These are phyloP conservation scores for Microthyrium microscopicum DNA, from an alignment of 2,329 filamentous ascomycete species.

Conservation along the genomic window DNA sequence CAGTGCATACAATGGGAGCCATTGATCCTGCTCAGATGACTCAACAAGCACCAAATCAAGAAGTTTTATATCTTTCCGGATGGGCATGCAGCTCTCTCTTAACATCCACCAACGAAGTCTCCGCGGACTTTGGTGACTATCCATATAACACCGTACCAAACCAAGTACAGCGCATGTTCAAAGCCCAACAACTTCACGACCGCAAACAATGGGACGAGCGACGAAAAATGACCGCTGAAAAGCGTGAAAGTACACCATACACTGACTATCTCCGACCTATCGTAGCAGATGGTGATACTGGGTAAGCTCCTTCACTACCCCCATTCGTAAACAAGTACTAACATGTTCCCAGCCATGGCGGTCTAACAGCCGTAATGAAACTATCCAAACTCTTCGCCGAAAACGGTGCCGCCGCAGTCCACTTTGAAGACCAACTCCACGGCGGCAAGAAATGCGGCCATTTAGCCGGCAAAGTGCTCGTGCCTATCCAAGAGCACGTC, in stretches of 20 bases:
- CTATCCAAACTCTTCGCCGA: conserved; percentile 95
- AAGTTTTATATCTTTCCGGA: conserved; percentile 88
- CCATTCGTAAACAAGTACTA: background rate
- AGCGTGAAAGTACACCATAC: conserved; percentile 65
- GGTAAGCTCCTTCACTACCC: conserved; percentile 20
- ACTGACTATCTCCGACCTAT: conserved; percentile 88
- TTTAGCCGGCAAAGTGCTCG: conserved; percentile 86
- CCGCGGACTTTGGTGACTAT: conserved; percentile 94
- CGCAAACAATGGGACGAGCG: conserved; percentile 84
- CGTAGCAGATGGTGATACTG: conserved; percentile 89
- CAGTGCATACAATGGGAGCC: conserved; percentile 96
- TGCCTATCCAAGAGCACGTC: conserved; percentile 89
- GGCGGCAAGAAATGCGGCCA: conserved; percentile 98
- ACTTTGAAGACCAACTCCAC: conserved; percentile 95
- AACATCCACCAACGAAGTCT: conserved; percentile 92
- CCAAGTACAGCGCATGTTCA: conserved; percentile 89
- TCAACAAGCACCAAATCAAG: conserved; percentile 89
- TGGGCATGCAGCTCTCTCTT: conserved; percentile 94
- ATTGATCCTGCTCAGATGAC: conserved; percentile 99
- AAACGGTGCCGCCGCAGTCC: conserved; percentile 87
- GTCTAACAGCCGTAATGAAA: conserved; percentile 83
- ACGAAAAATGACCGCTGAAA: conserved; percentile 56
- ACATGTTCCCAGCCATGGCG: conserved; percentile 54
- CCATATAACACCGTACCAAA: conserved; percentile 98
- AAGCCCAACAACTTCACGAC: conserved; percentile 93